phyloP scores from a whole-genome alignment of 1,139 yeast genomes.

The Magnusiomyces clavatus region DNA sequence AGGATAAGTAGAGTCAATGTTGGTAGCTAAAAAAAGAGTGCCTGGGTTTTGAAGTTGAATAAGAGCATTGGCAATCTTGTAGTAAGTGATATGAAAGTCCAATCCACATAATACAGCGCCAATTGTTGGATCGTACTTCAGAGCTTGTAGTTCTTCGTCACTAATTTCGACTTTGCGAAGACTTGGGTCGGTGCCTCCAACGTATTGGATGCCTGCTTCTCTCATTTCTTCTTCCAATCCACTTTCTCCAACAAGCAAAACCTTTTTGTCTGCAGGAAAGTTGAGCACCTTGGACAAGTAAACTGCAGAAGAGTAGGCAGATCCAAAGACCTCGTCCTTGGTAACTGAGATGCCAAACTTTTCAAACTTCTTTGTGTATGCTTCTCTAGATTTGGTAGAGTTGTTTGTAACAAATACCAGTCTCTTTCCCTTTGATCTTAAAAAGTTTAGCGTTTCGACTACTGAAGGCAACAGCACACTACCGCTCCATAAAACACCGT shows the following conservation, averaged over 20 bases:
- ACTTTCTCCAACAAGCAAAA: slow-evolving; percentile 78
- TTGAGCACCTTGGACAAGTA: slow-evolving; percentile 71
- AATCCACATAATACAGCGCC: slow-evolving; percentile 91
- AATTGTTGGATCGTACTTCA: slow-evolving; percentile 67
- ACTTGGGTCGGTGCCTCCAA: slow-evolving; percentile 62
- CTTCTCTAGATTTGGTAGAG: slow-evolving; percentile 62
- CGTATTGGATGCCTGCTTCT: slow-evolving; percentile 56
- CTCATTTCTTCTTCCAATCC: slow-evolving; percentile 73
- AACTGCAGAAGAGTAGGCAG: slow-evolving; percentile 86
- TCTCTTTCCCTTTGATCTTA: slow-evolving; percentile 50
- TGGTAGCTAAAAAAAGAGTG: slow-evolving; percentile 84
- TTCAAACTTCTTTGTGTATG: slow-evolving; percentile 67
- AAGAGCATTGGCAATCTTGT: slow-evolving; percentile 72
- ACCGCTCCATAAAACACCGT: slow-evolving; percentile 88
- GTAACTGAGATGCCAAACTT: slow-evolving; percentile 62
- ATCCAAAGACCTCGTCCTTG: slow-evolving; percentile 77
- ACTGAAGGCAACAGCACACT: slow-evolving; percentile 64
- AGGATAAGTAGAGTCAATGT: slow-evolving; percentile 91
- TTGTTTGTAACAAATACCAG: slow-evolving; percentile 77
- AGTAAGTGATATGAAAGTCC: slow-evolving; percentile 66
- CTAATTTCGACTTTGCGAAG: slow-evolving; percentile 20
- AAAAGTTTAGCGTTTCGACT: slow-evolving; percentile 52
- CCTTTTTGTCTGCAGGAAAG: slow-evolving; percentile 63
- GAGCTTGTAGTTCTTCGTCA: slow-evolving; percentile 29
- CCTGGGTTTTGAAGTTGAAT: slow-evolving; percentile 66